phyloP scores from a whole-genome alignment of 1,284 basidiomycete species.

The Neotropicomus parvogracilis region DNA sequence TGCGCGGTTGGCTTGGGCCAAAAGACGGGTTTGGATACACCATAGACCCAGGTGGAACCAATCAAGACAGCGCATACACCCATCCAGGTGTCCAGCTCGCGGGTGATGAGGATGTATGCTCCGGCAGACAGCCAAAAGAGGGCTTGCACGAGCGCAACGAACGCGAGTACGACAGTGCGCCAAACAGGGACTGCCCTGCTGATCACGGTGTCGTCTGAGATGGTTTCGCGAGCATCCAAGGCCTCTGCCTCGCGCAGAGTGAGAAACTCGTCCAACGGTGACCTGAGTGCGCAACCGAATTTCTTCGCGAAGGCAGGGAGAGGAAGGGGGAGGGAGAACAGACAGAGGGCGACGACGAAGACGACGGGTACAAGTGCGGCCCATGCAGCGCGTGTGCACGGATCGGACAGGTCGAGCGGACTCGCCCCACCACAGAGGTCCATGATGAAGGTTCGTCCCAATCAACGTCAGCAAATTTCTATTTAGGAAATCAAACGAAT shows the following conservation, averaged over 20 bases:
- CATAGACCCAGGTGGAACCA: slow-evolving; percentile 48
- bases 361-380: slow-evolving; percentile 46
- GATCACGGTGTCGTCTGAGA: slow-evolving; percentile 1
- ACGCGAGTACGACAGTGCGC: slow-evolving; percentile 52
- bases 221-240: slow-evolving; percentile 20
- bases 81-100: slow-evolving; percentile 22
- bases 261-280: slow-evolving; percentile 39
- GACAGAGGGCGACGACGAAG: slow-evolving; percentile 39
- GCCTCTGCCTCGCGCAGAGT: slow-evolving; percentile 48
- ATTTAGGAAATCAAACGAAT: too few species aligned
- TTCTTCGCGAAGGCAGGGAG: slow-evolving; percentile 26
- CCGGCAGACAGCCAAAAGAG: slow-evolving; percentile 44
- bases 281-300: slow-evolving; percentile 17
- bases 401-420: slow-evolving; percentile 44
- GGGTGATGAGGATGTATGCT: slow-evolving; percentile 35
- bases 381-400: slow-evolving; percentile 59
- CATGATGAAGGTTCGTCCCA: not conserved
- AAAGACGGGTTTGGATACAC: slow-evolving; percentile 39
- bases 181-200: slow-evolving; percentile 42
- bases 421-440: slow-evolving; percentile 32
- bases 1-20: slow-evolving; percentile 41
- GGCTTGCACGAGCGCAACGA: slow-evolving; percentile 41
- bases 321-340: slow-evolving; percentile 38
- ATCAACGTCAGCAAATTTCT: too few species aligned
- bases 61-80: slow-evolving; percentile 34